Evolutionary conservation across 768 basidiomycete genomes (phyloP).

Genomic region (Exidia glandulosa): DNA sequence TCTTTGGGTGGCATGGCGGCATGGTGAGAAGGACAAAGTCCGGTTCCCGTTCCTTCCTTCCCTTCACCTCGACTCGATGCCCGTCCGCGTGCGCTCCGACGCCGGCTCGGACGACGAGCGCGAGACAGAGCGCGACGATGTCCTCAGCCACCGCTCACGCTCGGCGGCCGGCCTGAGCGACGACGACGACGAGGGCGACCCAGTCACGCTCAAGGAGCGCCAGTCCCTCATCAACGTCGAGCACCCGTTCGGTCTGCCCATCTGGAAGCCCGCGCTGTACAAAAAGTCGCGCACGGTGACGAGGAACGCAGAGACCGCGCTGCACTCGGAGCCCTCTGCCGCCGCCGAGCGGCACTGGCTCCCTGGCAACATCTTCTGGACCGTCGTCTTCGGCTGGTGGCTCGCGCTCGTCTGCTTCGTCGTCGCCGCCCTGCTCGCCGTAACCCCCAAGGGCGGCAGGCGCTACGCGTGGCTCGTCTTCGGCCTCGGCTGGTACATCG

Average conservation of each 20-base stretch:
- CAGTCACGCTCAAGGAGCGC: conserved; percentile 85
- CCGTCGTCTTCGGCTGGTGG: conserved; percentile 88
- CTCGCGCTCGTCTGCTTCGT: conserved; percentile 60
- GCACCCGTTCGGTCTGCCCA: conserved; percentile 96
- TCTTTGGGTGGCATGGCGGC: background rate
- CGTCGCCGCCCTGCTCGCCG: conserved; percentile 54
- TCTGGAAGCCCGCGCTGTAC: conserved; percentile 99
- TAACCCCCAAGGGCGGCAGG: conserved; percentile 70
- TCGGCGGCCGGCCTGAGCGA: background rate
- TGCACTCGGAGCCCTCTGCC: conserved; percentile 86
- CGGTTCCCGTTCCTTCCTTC: background rate
- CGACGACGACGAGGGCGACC: conserved; percentile 60
- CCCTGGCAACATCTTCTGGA: conserved; percentile 93
- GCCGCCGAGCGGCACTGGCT: conserved; percentile 88
- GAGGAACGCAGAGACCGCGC: conserved; percentile 86
- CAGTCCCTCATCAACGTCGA: conserved; percentile 98
- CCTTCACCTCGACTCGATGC: background rate
- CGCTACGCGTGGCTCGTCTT: conserved; percentile 79
- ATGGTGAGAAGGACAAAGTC: background rate
- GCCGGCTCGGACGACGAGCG: conserved; percentile 1
- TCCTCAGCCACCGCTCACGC: background rate
- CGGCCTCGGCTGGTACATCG: conserved; percentile 91
- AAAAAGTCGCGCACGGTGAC: conserved; percentile 96
- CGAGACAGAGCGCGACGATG: background rate
- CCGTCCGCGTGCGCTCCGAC: background rate